A percentile compares a stretch with the other conserved stretches of the same genome.
Evolutionary conservation across 2,329 filamentous ascomycete species (phyloP).

Genomic region (Diplodia sapinea): DNA sequence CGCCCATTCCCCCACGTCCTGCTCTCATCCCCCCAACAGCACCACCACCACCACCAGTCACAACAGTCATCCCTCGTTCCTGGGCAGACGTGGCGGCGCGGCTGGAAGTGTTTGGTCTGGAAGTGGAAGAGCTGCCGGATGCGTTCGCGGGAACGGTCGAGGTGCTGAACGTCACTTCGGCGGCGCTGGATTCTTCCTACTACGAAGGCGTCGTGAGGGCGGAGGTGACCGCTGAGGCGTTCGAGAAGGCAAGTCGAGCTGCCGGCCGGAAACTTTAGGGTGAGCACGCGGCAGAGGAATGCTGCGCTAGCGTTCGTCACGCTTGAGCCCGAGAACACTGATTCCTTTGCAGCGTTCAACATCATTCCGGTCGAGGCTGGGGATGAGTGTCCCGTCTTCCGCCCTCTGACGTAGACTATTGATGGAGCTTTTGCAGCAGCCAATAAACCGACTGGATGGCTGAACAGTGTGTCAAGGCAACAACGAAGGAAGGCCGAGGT

Average conservation of each 20-base stretch:
- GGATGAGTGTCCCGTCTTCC: conserved; percentile 45
- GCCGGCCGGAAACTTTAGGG: conserved; percentile 44
- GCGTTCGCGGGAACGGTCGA: conserved; percentile 43
- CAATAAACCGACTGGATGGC: too few relatives aligned
- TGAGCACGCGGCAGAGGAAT: conserved; percentile 47
- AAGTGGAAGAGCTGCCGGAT: conserved; percentile 41
- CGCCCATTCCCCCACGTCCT: conserved; percentile 42
- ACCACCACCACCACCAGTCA: too few relatives aligned
- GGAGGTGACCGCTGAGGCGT: conserved; percentile 41
- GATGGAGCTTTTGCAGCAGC: too few relatives aligned
- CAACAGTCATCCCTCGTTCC: conserved; percentile 45
- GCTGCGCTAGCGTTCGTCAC: conserved; percentile 46
- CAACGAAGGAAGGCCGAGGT: too few relatives aligned
- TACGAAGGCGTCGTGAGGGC: conserved; percentile 46
- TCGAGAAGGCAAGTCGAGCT: conserved; percentile 39
- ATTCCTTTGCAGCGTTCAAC: conserved; percentile 46
- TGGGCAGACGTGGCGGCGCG: conserved; percentile 46
- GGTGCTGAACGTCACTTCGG: conserved; percentile 44
- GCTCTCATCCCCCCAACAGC: conserved; percentile 35
- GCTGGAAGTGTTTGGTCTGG: conserved; percentile 43
- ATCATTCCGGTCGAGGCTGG: conserved; percentile 46
- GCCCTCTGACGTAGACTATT: neutral
- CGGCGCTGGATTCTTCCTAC: conserved; percentile 39
- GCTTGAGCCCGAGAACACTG: conserved; percentile 48
- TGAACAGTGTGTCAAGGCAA: too few relatives aligned